Conservation (phyloP, 2,329 filamentous ascomycete genomes). For the Penicillium brasilianum region DNA sequence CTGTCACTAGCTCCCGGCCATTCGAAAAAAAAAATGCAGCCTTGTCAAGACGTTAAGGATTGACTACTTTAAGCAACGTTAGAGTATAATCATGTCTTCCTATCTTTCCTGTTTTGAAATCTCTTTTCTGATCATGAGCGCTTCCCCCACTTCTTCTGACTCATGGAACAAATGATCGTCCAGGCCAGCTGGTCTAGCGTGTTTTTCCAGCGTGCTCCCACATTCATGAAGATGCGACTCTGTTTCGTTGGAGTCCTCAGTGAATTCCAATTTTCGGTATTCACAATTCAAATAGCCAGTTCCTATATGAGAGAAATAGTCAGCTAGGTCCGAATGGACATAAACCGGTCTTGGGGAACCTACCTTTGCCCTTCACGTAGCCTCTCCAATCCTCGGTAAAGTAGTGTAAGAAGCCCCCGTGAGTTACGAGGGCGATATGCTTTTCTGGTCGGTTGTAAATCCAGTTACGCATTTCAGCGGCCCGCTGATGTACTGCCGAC, state of each 20-base stretch:
- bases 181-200: neutral
- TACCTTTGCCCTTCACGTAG: neutral
- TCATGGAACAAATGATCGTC: neutral
- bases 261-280: neutral
- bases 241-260: neutral
- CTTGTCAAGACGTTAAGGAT: conserved; percentile 27
- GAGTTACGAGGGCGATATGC: neutral
- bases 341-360: neutral
- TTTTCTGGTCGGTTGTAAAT: neutral
- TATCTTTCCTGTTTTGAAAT: no score
- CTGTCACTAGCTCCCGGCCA: conserved; percentile 21
- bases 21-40: conserved; percentile 26
- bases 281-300: neutral
- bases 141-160: neutral
- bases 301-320: neutral
- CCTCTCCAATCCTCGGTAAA: neutral
- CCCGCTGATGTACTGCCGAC: neutral
- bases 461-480: neutral
- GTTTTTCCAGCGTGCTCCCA: neutral
- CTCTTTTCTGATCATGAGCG: neutral
- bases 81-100: no score
- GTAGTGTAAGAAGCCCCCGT: neutral
- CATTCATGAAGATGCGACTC: neutral
- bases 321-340: neutral
- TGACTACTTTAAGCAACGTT: conserved; percentile 32